These are phyloP conservation scores for Rhodomyrtus psidioides DNA, from an alignment of 441 rosid species.

Conservation along the genomic window DNA sequence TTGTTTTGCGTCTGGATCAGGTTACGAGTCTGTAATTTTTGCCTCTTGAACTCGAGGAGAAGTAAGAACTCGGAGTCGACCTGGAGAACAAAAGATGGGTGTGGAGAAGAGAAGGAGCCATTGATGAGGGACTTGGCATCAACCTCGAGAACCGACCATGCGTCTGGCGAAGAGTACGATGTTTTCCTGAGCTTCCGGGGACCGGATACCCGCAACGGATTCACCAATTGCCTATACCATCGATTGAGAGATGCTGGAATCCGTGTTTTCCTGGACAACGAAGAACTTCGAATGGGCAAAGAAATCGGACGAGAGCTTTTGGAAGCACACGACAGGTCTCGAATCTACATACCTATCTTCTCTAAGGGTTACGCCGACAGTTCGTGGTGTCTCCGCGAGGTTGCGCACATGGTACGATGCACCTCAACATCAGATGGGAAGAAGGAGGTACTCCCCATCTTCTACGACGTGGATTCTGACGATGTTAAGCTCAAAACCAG, in stretches of 20 bases:
- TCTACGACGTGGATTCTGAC: background rate
- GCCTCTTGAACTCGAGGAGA: too few species aligned
- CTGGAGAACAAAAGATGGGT: too few species aligned
- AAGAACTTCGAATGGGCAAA: background rate
- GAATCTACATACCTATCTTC: background rate
- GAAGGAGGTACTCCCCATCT: background rate
- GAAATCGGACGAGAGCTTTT: background rate
- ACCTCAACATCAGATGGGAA: background rate
- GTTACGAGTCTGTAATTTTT: too few species aligned
- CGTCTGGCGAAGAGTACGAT: too few species aligned
- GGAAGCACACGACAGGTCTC: background rate
- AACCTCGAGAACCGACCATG: too few species aligned
- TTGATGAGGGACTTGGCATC: too few species aligned
- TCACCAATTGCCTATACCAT: too few species aligned
- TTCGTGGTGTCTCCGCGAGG: background rate
- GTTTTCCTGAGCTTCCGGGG: too few species aligned
- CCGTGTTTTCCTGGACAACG: background rate
- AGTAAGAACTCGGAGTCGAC: too few species aligned
- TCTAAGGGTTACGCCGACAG: rapidly evolving
- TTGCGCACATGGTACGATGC: background rate
- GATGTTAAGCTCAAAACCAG: background rate
- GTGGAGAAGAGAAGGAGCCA: too few species aligned
- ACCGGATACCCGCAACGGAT: too few species aligned
- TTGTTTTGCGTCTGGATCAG: too few species aligned
- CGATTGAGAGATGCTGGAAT: background rate